These are phyloP conservation scores for Zelonia costaricensis DNA, from an alignment of 208 protist genomes.

Conservation along the genomic window DNA sequence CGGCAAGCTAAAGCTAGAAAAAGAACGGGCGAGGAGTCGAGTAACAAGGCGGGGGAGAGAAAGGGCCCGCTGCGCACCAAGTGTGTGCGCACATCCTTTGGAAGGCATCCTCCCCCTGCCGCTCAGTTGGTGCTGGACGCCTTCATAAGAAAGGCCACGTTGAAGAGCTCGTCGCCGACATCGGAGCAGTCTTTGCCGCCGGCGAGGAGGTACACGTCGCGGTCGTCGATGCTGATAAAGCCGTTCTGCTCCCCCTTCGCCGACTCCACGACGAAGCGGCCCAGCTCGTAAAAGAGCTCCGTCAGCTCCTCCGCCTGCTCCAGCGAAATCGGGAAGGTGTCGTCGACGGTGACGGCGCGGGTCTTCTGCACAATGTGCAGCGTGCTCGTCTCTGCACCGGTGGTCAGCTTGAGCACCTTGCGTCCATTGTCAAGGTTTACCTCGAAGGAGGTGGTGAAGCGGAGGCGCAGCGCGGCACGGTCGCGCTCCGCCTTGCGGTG, in stretches of 20 bases:
- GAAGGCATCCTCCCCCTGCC: not conserved
- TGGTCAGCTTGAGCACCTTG: constrained; percentile 60
- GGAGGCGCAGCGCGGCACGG: constrained; percentile 72
- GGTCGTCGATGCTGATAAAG: constrained; percentile 83
- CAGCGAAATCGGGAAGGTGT: constrained; percentile 51
- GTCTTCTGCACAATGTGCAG: constrained; percentile 76
- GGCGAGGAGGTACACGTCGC: constrained; percentile 75
- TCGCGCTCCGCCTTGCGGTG: constrained; percentile 79
- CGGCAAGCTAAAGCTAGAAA: too few relatives aligned
- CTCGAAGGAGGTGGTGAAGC: constrained; percentile 70
- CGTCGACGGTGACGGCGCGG: constrained; percentile 56
- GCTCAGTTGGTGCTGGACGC: constrained; percentile 14
- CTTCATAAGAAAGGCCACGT: constrained; percentile 70
- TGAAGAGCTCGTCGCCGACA: constrained; percentile 80
- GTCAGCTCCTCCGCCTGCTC: constrained; percentile 79
- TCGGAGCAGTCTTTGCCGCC: constrained; percentile 71
- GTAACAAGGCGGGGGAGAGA: too few relatives aligned
- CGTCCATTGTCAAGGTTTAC: constrained; percentile 82
- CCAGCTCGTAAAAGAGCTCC: constrained; percentile 81
- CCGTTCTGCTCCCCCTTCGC: constrained; percentile 72
- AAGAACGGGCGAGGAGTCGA: too few relatives aligned
- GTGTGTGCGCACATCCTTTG: not conserved
- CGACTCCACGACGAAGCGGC: constrained; percentile 71
- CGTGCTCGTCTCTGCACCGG: constrained; percentile 52
- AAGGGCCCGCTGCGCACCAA: too few relatives aligned